Evolutionary conservation across 371 early-diverging fungal genomes (phyloP), one percentile per base, ranked within the genome.

Genomic region (Catenaria anguillulae): DNA sequence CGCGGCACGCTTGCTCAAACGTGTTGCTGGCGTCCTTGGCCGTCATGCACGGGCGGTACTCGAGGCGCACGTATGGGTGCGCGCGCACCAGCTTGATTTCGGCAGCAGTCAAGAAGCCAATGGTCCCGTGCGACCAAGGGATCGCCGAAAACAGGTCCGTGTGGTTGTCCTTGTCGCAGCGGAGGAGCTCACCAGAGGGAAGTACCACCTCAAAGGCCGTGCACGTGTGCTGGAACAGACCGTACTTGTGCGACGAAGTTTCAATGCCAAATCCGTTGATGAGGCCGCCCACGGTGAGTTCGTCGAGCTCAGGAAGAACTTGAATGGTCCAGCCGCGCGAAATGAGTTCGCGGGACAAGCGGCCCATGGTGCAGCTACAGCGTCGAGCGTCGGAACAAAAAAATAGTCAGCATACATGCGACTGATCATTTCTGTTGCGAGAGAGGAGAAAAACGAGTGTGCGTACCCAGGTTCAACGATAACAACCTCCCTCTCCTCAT

Each of bases 41-140:
- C 35, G 67, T 58, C 58, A 63, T 60, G 62, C 70, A 70, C 29
- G 70, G 70, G n/a, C 55, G 43, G 60, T 70, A 70, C 42, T 42
- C 64, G n/a, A 70, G 34, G 50, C 64, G 67, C 66, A 71, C 61
- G 65, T 69, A 72, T 2, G 58, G 42, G 21, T 24, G n/a, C 5
- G 58, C 58, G 24, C 40, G 58, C 5, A 58, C 37, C 8, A 58
- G 19, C 71, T 70, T 63, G 37, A 76, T 59, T 48, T 73, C 73
- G 33, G 67, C 71, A 40, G 68, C 61, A 31, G 72, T 71, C 35
- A 71, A 59, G 65, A 76, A 76, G 1, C 76, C 76, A 31, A 72
- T 60, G 60, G 71, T 69, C 42, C 76, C 76, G 67, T 76, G 72
- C 63, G 64, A 62, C 76, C 73, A 72, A 15, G 76, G 76, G n/a